Evolutionary conservation across 176 grass and related monocot species (phyloP).

Genomic region (Zizania latifolia): DNA sequence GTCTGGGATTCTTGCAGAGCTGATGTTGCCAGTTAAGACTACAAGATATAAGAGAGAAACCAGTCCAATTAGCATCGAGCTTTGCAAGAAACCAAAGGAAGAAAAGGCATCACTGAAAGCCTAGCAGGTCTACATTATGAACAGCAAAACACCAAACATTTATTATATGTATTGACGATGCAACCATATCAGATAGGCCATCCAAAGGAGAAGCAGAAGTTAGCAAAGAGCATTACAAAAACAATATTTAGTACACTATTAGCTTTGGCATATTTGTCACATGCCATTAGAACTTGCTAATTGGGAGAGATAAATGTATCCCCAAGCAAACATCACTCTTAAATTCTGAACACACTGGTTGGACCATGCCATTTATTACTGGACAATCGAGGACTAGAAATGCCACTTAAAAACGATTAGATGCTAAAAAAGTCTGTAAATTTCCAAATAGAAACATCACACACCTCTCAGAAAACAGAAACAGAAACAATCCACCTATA

Average conservation of each 20-base stretch:
- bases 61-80: neutral
- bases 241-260: neutral
- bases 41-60: conserved; percentile 20
- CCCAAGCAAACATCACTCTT: neutral
- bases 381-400: neutral
- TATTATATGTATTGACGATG: conserved; percentile 5
- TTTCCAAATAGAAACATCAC: conserved; percentile 2
- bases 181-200: neutral
- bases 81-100: conserved; percentile 10
- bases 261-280: neutral
- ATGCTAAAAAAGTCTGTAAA: neutral
- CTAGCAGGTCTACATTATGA: neutral
- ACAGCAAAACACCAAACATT: conserved; percentile 13
- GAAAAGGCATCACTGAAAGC: neutral
- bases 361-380: neutral
- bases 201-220: neutral
- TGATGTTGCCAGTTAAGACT: conserved; percentile 99
- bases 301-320: neutral
- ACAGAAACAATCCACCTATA: neutral
- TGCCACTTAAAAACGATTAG: neutral
- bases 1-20: conserved; percentile 97
- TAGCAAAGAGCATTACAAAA: neutral
- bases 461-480: conserved; percentile 1
- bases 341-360: neutral
- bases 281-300: neutral